Percentiles rank a stretch among this genome's conserved stretches.
phyloP scores from a whole-genome alignment of 2,329 filamentous ascomycete genomes.

The Epichloe uncinata region DNA sequence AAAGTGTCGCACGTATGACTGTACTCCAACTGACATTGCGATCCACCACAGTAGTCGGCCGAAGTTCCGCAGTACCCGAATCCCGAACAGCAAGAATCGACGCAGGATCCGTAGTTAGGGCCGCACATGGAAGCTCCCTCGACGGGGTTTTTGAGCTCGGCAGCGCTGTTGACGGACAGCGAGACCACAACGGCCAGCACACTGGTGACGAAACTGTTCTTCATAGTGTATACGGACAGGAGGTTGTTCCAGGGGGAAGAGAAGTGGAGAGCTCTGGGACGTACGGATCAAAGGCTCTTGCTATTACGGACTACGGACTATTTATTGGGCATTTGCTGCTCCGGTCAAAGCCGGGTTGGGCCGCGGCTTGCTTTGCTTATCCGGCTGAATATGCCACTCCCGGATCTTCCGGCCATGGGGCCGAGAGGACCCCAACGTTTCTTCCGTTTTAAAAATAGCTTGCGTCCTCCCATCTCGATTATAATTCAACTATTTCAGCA shows the following conservation, averaged over 20 bases:
- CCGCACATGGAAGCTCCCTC: conserved; percentile 15
- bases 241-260: neutral
- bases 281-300: neutral
- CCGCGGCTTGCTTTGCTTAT: too few relatives aligned
- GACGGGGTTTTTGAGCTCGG: neutral
- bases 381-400: too few relatives aligned
- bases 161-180: neutral
- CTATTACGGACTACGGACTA: neutral
- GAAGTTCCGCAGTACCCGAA: conserved; percentile 24
- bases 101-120: conserved; percentile 21
- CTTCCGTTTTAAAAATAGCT: too few relatives aligned
- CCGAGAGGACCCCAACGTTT: too few relatives aligned
- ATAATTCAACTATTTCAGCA: too few relatives aligned
- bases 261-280: neutral
- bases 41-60: conserved; percentile 22
- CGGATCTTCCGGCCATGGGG: too few relatives aligned
- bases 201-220: neutral
- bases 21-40: conserved; percentile 25
- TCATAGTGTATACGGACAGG: neutral
- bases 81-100: conserved; percentile 23
- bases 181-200: neutral
- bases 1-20: conserved; percentile 28
- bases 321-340: too few relatives aligned
- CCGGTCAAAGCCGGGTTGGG: too few relatives aligned
- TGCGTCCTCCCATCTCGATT: too few relatives aligned